These are phyloP conservation scores for Candida golubevii DNA, from an alignment of 805 yeast genomes.

Conservation along the genomic window DNA sequence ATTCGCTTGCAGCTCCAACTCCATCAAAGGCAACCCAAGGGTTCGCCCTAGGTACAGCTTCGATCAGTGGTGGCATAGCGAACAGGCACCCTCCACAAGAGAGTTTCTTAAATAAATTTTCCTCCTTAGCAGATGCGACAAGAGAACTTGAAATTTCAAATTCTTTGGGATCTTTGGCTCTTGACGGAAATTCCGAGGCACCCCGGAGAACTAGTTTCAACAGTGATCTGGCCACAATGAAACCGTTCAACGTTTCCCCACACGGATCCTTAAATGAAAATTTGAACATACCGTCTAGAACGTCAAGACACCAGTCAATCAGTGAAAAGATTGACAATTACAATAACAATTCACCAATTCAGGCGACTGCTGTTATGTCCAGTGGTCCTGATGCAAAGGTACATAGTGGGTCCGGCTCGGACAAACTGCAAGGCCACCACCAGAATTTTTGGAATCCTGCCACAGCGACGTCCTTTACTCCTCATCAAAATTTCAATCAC, in stretches of 20 bases:
- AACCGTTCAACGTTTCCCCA: conserved; percentile 28
- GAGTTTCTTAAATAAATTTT: conserved; percentile 57
- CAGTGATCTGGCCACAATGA: conserved; percentile 20
- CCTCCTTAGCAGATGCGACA: conserved; percentile 65
- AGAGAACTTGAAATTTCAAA: conserved; percentile 54
- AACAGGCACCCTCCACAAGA: conserved; percentile 44
- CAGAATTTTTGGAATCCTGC: conserved; percentile 65
- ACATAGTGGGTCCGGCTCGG: conserved; percentile 3
- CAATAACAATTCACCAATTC: conserved; percentile 42
- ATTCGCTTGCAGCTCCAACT: conserved; percentile 13
- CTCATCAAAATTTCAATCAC: conserved; percentile 28
- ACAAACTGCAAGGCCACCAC: conserved; percentile 9
- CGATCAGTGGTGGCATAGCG: conserved; percentile 54
- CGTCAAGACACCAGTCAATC: conserved; percentile 48
- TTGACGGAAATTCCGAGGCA: conserved; percentile 21
- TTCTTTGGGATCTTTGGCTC: conserved; percentile 38
- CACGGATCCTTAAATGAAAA: conserved; percentile 42
- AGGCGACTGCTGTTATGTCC: conserved; percentile 36
- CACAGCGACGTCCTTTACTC: conserved; percentile 56
- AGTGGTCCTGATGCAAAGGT: conserved; percentile 21
- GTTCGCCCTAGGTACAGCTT: conserved; percentile 52
- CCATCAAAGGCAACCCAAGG: conserved; percentile 18
- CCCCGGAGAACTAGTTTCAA: conserved; percentile 52
- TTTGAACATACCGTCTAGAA: conserved; percentile 32
- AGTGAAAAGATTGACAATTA: conserved; percentile 63